Conservation (phyloP, 1,284 basidiomycete genomes). For the Boletus smithii region DNA sequence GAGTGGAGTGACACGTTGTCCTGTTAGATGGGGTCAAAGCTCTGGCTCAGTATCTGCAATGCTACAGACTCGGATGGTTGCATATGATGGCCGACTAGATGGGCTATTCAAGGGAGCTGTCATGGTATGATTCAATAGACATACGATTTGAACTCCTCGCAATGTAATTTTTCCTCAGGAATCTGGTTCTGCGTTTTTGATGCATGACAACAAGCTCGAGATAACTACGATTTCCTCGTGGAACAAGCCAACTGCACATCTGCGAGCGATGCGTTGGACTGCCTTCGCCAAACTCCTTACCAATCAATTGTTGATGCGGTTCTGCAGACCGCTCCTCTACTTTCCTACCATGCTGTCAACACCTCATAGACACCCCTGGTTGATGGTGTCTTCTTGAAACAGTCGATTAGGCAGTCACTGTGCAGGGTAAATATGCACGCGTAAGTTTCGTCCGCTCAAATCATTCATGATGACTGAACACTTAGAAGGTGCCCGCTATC, state of each 20-base stretch:
- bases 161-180: conserved; percentile 20
- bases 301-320: conserved; percentile 9
- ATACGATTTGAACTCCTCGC: neutral
- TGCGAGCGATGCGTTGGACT: conserved; percentile 38
- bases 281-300: conserved; percentile 38
- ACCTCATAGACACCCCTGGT: conserved; percentile 13
- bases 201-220: conserved; percentile 38
- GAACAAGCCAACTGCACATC: conserved; percentile 31
- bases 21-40: conserved; percentile 53
- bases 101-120: conserved; percentile 51
- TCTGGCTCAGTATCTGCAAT: conserved; percentile 53
- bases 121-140: conserved; percentile 33
- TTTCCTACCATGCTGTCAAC: conserved; percentile 18
- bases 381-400: conserved; percentile 14
- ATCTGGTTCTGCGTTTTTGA: conserved; percentile 46
- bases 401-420: conserved; percentile 10
- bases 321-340: conserved; percentile 5
- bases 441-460: neutral
- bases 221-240: conserved; percentile 32
- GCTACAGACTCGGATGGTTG: conserved; percentile 52
- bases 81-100: conserved; percentile 46
- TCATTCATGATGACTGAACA: conserved; percentile 1
- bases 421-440: conserved; percentile 14
- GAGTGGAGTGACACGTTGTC: neutral
- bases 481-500: conserved; percentile 26